Percentiles rank a stretch among this genome's conserved stretches.
Conservation (phyloP, 129 eudicot species). For the Logfia minima region DNA sequence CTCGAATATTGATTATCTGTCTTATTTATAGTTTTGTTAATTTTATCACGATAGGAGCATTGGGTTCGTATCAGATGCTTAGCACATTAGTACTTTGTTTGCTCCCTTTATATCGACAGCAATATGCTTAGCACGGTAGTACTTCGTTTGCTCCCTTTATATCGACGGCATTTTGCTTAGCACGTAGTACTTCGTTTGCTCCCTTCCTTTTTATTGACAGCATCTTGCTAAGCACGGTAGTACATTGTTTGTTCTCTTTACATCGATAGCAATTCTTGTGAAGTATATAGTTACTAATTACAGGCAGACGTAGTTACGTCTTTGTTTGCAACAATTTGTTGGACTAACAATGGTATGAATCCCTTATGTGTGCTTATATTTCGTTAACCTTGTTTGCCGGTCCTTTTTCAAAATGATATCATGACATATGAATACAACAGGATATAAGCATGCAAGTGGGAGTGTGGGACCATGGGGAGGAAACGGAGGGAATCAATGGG, state of each 20-base stretch:
- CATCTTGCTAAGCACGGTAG: neutral
- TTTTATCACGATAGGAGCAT: too few species aligned
- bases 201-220: slow-evolving; percentile 55
- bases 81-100: slow-evolving; percentile 9
- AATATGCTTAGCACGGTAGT: too few species aligned
- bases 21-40: too few species aligned
- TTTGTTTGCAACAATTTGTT: neutral
- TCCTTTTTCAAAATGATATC: neutral
- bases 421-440: neutral
- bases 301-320: neutral
- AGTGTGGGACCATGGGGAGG: slow-evolving; percentile 58
- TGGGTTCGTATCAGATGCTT: neutral
- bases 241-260: too few species aligned
- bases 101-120: slow-evolving; percentile 44
- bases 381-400: neutral
- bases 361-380: neutral
- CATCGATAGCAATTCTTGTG: neutral
- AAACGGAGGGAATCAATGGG: slow-evolving; percentile 55
- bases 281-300: neutral
- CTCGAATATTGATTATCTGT: too few species aligned
- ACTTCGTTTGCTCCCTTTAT: too few species aligned
- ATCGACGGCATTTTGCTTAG: neutral
- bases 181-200: slow-evolving; percentile 13
- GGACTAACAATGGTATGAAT: slow-evolving; percentile 41
- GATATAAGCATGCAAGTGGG: slow-evolving; percentile 40